Evolutionary conservation across 768 basidiomycete species (phyloP).

Genomic region (Lyophyllum atratum): DNA sequence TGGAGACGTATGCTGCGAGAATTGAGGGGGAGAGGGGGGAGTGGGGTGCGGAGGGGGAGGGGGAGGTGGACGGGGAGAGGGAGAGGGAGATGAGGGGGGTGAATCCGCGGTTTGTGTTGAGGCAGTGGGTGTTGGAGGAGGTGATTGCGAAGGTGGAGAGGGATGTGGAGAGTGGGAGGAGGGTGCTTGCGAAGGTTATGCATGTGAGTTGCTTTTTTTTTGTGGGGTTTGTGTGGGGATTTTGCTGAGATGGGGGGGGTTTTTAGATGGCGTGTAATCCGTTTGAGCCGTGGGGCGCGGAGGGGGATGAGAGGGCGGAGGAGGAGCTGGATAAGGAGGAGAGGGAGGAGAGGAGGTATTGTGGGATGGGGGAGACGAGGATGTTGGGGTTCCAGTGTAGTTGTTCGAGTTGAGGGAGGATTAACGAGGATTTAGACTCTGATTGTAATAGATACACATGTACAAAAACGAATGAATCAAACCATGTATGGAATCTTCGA

Average conservation of each 20-base stretch:
- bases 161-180: slow-evolving; percentile 63
- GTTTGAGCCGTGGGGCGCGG: slow-evolving; percentile 87
- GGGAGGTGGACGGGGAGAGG: slow-evolving; percentile 47
- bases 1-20: slow-evolving; percentile 60
- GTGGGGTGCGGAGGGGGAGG: slow-evolving; percentile 35
- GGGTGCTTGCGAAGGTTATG: slow-evolving; percentile 77
- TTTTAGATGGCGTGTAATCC: slow-evolving; percentile 85
- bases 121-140: slow-evolving; percentile 97
- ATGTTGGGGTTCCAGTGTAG: slow-evolving; percentile 93
- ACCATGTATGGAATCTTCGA: too few relatives aligned
- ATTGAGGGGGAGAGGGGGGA: slow-evolving; percentile 52
- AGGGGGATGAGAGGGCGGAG: slow-evolving; percentile 48
- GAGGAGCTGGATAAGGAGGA: slow-evolving; percentile 56
- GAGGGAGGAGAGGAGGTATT: slow-evolving; percentile 72
- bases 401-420: slow-evolving; percentile 67
- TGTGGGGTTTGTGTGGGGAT: not conserved
- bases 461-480: too few relatives aligned
- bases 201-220: slow-evolving; percentile 53
- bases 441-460: too few relatives aligned
- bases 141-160: slow-evolving; percentile 76
- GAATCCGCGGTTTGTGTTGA: slow-evolving; percentile 90
- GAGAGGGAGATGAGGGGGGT: slow-evolving; percentile 50
- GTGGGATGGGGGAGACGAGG: slow-evolving; percentile 71
- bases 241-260: slow-evolving; percentile 1
- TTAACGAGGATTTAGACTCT: not conserved